A percentile compares a stretch with the other conserved stretches of the same genome.
phyloP scores from a whole-genome alignment of 2,329 filamentous ascomycete genomes.

The Pochonia chlamydosporia region DNA sequence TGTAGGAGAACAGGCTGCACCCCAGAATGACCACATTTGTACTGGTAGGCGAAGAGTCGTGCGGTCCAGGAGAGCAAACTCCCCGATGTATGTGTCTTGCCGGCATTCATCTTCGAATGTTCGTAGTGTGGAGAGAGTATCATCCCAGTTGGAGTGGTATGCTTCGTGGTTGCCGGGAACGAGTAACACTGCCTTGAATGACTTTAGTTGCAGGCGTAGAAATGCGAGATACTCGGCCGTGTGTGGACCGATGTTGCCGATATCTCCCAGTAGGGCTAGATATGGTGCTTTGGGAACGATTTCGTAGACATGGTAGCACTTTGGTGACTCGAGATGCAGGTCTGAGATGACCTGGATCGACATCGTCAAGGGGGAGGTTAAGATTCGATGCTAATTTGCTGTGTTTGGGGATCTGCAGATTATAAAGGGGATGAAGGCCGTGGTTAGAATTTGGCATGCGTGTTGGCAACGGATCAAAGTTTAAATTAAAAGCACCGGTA shows the following conservation, averaged over 20 bases:
- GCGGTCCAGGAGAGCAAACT: conserved; percentile 34
- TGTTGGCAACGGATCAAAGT: no score
- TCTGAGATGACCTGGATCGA: conserved; percentile 43
- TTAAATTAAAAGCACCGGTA: no score
- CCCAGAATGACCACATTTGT: conserved; percentile 23
- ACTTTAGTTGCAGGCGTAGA: conserved; percentile 37
- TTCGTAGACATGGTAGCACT: conserved; percentile 44
- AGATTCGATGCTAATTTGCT: no score
- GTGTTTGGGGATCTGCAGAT: no score
- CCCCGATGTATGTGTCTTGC: conserved; percentile 21
- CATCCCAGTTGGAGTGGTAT: conserved; percentile 35
- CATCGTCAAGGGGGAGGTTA: no score
- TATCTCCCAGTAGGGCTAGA: conserved; percentile 52
- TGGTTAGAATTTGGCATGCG: no score
- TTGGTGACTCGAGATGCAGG: conserved; percentile 47
- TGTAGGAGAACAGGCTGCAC: conserved; percentile 40
- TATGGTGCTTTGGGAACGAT: conserved; percentile 41
- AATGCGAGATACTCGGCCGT: conserved; percentile 38
- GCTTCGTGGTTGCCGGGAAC: conserved; percentile 53
- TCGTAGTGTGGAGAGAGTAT: conserved; percentile 20
- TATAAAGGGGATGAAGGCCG: no score
- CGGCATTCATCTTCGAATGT: conserved; percentile 22
- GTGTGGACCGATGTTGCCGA: conserved; percentile 37
- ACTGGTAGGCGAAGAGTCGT: conserved; percentile 16
- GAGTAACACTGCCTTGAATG: conserved; percentile 45